Conservation (phyloP, 1,139 yeast species). For the Yamadazyma sp. region DNA sequence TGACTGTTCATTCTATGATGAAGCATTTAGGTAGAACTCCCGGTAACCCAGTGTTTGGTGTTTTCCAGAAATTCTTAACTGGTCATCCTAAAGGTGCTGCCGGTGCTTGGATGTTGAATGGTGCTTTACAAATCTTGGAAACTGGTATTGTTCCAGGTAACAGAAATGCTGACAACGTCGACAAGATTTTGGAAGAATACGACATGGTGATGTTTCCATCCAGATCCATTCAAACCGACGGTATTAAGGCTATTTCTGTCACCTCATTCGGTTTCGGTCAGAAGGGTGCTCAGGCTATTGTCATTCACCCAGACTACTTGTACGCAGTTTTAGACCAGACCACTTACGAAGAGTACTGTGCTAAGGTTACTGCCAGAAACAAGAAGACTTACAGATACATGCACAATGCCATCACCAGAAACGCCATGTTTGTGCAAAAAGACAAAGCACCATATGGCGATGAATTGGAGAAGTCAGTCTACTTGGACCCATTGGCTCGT, state of each 20-base stretch:
- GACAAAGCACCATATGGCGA: conserved; percentile 89
- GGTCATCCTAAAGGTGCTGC: conserved; percentile 99
- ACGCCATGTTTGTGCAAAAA: conserved; percentile 90
- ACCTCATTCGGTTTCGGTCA: conserved; percentile 99
- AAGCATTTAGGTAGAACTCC: conserved; percentile 92
- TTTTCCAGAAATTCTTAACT: conserved; percentile 96
- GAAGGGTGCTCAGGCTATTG: conserved; percentile 96
- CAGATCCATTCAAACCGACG: conserved; percentile 90
- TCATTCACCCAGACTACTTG: conserved; percentile 90
- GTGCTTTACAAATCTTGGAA: conserved; percentile 91
- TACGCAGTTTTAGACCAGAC: conserved; percentile 74
- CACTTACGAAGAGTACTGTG: conserved; percentile 67
- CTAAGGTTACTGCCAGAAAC: conserved; percentile 77
- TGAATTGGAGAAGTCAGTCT: conserved; percentile 83
- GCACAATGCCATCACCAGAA: conserved; percentile 92
- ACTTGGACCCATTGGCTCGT: conserved; percentile 95
- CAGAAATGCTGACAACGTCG: conserved; percentile 97
- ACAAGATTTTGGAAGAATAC: conserved; percentile 73
- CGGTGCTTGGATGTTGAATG: conserved; percentile 99
- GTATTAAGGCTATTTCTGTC: conserved; percentile 94
- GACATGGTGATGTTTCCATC: conserved; percentile 94
- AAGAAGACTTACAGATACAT: conserved; percentile 91
- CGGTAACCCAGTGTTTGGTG: conserved; percentile 98
- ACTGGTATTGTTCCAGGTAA: conserved; percentile 97
- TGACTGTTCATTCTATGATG: conserved; percentile 89